A percentile compares a stretch with the other conserved stretches of the same genome.
These are phyloP conservation scores for Escallonia rubra DNA, from an alignment of 129 eudicot species.

Conservation along the genomic window DNA sequence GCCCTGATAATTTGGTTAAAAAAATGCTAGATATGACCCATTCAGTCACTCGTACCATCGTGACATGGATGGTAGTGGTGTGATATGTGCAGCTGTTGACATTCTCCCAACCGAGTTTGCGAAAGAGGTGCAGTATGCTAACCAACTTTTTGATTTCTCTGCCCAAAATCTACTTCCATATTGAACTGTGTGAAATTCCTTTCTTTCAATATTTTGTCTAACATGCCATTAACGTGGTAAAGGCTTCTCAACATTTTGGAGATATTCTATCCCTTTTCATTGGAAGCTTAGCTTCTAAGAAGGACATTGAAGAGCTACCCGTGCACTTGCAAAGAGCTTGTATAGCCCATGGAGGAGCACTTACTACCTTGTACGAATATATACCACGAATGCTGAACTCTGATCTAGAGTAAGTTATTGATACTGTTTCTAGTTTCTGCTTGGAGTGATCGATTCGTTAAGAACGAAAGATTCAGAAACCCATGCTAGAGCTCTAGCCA, in stretches of 20 bases:
- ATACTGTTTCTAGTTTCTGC: conserved; percentile 6
- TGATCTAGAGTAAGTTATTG: conserved; percentile 47
- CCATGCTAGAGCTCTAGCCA: background rate
- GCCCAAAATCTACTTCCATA: too few species aligned
- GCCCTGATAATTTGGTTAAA: conserved; percentile 10
- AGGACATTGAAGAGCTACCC: conserved; percentile 53
- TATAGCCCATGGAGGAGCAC: conserved; percentile 74
- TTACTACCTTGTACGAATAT: conserved; percentile 72
- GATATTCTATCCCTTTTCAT: conserved; percentile 75
- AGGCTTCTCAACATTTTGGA: conserved; percentile 99
- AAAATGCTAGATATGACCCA: conserved; percentile 55
- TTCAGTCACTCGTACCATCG: conserved; percentile 39
- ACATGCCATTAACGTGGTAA: conserved; percentile 1
- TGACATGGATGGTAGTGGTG: conserved; percentile 64
- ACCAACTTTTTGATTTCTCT: too few species aligned
- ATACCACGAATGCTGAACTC: conserved; percentile 85
- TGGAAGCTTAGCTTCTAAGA: conserved; percentile 60
- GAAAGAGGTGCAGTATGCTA: conserved; percentile 44
- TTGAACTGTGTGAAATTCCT: too few species aligned
- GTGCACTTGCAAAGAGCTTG: conserved; percentile 78
- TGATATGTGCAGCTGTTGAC: conserved; percentile 65
- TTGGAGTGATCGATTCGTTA: background rate
- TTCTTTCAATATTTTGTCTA: background rate
- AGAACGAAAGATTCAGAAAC: background rate
- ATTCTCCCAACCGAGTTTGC: conserved; percentile 79